Conservation (phyloP, 2,329 filamentous ascomycete genomes). For the Pseudogymnoascus sp. region DNA sequence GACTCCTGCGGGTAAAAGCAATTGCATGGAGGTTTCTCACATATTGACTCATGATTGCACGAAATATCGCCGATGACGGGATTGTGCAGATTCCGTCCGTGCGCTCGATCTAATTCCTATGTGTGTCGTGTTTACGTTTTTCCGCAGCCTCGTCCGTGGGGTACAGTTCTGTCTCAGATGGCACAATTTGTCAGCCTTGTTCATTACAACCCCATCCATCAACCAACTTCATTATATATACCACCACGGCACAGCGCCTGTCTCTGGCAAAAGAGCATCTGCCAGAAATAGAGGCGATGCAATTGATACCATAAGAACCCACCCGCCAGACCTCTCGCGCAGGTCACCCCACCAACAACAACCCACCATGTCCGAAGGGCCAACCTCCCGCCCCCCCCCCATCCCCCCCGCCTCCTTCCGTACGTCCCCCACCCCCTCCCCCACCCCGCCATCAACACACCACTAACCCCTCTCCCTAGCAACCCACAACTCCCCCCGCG, state of each 20-base stretch:
- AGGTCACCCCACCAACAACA: background rate
- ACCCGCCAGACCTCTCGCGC: background rate
- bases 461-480: constrained; percentile 26
- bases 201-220: background rate
- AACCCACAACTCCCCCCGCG: constrained; percentile 67
- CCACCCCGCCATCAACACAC: background rate
- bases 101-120: background rate
- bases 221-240: background rate
- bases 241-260: background rate
- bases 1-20: background rate
- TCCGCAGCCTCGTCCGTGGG: background rate
- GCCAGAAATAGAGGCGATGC: background rate
- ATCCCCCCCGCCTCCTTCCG: constrained; percentile 25
- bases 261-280: background rate
- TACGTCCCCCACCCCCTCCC: constrained; percentile 12
- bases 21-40: background rate
- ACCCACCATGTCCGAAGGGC: background rate
- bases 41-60: background rate
- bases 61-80: background rate
- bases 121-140: background rate
- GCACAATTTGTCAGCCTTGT: background rate
- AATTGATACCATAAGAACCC: background rate
- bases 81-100: background rate
- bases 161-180: background rate
- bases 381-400: constrained; percentile 3